phyloP scores from a whole-genome alignment of 441 rosid genomes.

The Erysimum pusillum region DNA sequence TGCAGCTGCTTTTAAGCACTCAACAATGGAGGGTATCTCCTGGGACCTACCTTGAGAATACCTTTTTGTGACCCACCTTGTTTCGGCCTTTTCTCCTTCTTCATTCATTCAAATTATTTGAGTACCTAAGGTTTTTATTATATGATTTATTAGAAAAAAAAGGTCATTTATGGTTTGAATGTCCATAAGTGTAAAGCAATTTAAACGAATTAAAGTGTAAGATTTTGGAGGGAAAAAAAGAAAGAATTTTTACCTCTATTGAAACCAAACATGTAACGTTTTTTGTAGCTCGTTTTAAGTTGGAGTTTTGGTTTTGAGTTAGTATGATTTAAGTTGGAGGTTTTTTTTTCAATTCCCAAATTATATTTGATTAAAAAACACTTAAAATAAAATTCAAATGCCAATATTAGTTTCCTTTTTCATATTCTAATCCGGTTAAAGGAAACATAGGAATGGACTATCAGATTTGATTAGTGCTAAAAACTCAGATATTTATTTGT shows the following conservation, averaged over 20 bases:
- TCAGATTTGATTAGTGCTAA: neutral
- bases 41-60: slow-evolving; percentile 35
- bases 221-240: neutral
- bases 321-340: slow-evolving; percentile 7
- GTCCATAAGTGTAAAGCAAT: neutral
- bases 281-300: neutral
- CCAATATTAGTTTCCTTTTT: neutral
- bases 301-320: neutral
- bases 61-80: slow-evolving; percentile 36
- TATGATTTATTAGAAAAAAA: no score
- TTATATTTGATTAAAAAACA: neutral
- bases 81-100: slow-evolving; percentile 13
- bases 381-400: neutral
- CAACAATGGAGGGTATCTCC: slow-evolving; percentile 38
- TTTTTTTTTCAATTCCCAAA: neutral
- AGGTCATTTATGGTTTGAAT: neutral
- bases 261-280: neutral
- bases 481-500: neutral
- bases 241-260: neutral
- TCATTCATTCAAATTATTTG: neutral
- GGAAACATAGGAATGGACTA: neutral
- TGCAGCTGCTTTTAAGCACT: slow-evolving; percentile 64
- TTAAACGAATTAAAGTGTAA: neutral
- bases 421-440: neutral
- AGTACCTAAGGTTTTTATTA: no score